Evolutionary conservation across 495 filamentous ascomycete species (phyloP).

Genomic region (Terfezia boudieri): DNA sequence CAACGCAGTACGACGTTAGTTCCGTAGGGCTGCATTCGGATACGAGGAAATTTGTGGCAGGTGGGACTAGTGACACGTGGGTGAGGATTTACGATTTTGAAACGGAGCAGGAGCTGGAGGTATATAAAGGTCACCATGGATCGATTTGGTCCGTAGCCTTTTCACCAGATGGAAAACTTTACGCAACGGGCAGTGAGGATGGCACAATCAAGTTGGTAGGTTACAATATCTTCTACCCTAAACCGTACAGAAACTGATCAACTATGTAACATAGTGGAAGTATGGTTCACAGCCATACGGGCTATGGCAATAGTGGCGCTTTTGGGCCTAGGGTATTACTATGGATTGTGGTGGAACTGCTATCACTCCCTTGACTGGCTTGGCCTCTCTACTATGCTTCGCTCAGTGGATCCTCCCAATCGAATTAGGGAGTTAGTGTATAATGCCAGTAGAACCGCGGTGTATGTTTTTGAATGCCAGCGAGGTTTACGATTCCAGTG

Average conservation of each 20-base stretch:
- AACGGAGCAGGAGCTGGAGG: slow-evolving; percentile 51
- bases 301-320: slow-evolving; percentile 28
- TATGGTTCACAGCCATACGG: slow-evolving; percentile 45
- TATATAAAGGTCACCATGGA: slow-evolving; percentile 93
- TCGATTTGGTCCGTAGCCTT: slow-evolving; percentile 90
- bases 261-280: slow-evolving; percentile 31
- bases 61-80: slow-evolving; percentile 79
- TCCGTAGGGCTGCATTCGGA: slow-evolving; percentile 70
- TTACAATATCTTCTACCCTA: neutral
- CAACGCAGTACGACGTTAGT: slow-evolving; percentile 61
- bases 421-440: too few species aligned
- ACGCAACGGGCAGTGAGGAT: slow-evolving; percentile 90
- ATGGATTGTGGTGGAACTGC: too few species aligned
- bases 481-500: too few species aligned
- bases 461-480: too few species aligned
- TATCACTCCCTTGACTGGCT: too few species aligned
- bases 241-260: neutral
- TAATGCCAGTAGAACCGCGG: too few species aligned
- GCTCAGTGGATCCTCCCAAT: too few species aligned
- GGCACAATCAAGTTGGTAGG: slow-evolving; percentile 72
- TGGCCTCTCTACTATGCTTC: too few species aligned
- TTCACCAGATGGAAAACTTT: slow-evolving; percentile 83
- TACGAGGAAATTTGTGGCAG: slow-evolving; percentile 63
- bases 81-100: slow-evolving; percentile 79
- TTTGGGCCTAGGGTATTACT: too few species aligned